Conservation (phyloP, 495 filamentous ascomycete genomes). For the Neurospora africana region DNA sequence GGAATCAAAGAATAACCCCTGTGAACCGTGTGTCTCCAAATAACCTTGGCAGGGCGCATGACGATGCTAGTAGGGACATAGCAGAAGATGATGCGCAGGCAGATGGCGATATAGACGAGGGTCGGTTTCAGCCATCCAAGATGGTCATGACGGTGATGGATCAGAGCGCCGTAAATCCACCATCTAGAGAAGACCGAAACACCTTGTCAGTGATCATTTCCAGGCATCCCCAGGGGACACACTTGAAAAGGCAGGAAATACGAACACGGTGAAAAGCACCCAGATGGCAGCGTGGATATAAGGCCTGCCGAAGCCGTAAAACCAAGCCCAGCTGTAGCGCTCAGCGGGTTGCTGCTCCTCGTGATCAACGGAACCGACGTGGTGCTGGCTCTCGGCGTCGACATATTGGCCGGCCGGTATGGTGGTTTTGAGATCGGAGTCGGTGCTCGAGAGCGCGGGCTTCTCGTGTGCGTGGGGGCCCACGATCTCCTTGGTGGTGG, state of each 20-base stretch:
- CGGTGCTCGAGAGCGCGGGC: not conserved
- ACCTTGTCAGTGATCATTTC: slow-evolving; percentile 2
- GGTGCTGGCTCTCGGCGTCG: not conserved
- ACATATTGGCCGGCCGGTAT: not conserved
- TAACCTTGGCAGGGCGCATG: slow-evolving; percentile 49
- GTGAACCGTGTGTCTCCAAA: slow-evolving; percentile 55
- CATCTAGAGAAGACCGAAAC: slow-evolving; percentile 41
- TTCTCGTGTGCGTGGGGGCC: not conserved
- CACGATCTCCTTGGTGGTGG: not conserved
- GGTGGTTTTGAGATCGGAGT: not conserved
- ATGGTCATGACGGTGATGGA: slow-evolving; percentile 61
- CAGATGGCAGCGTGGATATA: slow-evolving; percentile 5
- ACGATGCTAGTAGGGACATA: slow-evolving; percentile 58
- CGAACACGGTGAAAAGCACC: slow-evolving; percentile 17
- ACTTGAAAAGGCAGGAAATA: not conserved
- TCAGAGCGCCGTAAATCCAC: slow-evolving; percentile 76
- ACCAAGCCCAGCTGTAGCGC: not conserved
- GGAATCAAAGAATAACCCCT: slow-evolving; percentile 48
- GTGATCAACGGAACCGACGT: not conserved
- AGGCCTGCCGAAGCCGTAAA: not conserved
- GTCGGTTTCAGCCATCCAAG: slow-evolving; percentile 79
- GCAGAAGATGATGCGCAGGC: slow-evolving; percentile 61
- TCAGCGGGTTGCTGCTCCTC: not conserved
- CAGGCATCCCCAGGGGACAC: not conserved
- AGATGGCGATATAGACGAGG: slow-evolving; percentile 66